phyloP scores from a whole-genome alignment of 257 asterid species.

The Nicotiana undulata region DNA sequence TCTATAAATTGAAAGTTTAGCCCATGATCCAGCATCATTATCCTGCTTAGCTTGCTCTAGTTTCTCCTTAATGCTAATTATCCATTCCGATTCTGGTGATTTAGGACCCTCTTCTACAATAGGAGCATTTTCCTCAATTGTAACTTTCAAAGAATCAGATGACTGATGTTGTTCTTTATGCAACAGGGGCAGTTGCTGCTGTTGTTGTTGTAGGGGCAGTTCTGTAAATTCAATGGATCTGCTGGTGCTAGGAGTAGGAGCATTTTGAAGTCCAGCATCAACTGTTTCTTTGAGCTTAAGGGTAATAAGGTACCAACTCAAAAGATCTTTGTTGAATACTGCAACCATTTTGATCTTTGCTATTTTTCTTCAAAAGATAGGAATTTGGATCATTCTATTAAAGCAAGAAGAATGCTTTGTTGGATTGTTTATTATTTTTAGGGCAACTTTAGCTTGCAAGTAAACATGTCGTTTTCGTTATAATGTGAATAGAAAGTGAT shows the following conservation, averaged over 20 bases:
- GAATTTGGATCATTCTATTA: neutral
- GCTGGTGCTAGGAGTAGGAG: slow-evolving; percentile 22
- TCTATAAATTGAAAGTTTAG: slow-evolving; percentile 54
- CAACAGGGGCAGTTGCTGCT: neutral
- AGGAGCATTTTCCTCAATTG: slow-evolving; percentile 8
- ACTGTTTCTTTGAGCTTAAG: slow-evolving; percentile 78
- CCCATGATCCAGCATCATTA: slow-evolving; percentile 55
- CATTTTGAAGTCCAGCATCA: slow-evolving; percentile 44
- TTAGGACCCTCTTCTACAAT: slow-evolving; percentile 18
- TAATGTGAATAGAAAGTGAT: slow-evolving; percentile 2
- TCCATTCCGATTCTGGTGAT: slow-evolving; percentile 55
- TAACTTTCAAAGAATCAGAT: slow-evolving; percentile 19
- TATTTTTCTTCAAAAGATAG: neutral
- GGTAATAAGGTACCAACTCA: slow-evolving; percentile 87
- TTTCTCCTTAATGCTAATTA: slow-evolving; percentile 51
- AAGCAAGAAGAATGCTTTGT: neutral
- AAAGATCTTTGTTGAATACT: slow-evolving; percentile 77
- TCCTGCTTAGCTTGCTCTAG: slow-evolving; percentile 57
- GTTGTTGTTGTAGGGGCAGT: neutral
- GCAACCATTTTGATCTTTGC: slow-evolving; percentile 56
- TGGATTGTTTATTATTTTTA: neutral
- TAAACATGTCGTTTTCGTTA: neutral
- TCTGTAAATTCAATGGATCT: slow-evolving; percentile 34
- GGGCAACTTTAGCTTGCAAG: neutral
- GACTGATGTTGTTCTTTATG: slow-evolving; percentile 24